phyloP scores from a whole-genome alignment of 1,284 basidiomycete species.

The Ceratorhiza oryzae-sativae region DNA sequence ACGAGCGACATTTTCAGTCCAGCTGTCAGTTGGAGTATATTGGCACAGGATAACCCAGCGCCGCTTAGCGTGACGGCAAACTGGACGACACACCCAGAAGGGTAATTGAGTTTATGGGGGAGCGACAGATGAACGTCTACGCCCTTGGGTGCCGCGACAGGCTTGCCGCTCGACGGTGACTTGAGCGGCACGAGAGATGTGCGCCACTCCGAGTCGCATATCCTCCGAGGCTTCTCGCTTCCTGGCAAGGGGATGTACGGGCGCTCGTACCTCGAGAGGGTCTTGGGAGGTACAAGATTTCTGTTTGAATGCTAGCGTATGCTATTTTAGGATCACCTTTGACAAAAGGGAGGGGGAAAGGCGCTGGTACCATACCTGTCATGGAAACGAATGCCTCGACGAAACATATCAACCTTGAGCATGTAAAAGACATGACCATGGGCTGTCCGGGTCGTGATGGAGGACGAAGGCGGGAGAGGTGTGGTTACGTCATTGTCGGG shows the following conservation, averaged over 20 bases:
- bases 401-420: constrained; percentile 12
- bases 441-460: not conserved
- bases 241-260: constrained; percentile 31
- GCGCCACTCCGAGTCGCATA: constrained; percentile 35
- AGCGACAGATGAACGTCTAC: constrained; percentile 27
- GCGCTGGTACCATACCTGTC: constrained; percentile 5
- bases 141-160: not conserved
- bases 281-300: constrained; percentile 28
- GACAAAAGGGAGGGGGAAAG: not conserved
- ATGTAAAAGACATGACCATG: constrained; percentile 16
- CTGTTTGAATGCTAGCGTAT: constrained; percentile 18
- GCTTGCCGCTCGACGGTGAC: not conserved
- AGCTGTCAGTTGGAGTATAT: constrained; percentile 26
- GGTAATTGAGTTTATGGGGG: constrained; percentile 28
- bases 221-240: constrained; percentile 31
- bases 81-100: constrained; percentile 18
- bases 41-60: constrained; percentile 23
- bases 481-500: constrained; percentile 5
- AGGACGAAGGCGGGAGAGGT: constrained; percentile 12
- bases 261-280: constrained; percentile 24
- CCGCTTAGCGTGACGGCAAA: constrained; percentile 34
- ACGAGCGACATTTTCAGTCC: constrained; percentile 19
- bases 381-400: constrained; percentile 18
- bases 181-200: constrained; percentile 1
- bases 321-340: not conserved